A percentile compares a stretch with the other conserved stretches of the same genome.
phyloP scores from a whole-genome alignment of 345 rosid species.

The Trapa incisa region DNA sequence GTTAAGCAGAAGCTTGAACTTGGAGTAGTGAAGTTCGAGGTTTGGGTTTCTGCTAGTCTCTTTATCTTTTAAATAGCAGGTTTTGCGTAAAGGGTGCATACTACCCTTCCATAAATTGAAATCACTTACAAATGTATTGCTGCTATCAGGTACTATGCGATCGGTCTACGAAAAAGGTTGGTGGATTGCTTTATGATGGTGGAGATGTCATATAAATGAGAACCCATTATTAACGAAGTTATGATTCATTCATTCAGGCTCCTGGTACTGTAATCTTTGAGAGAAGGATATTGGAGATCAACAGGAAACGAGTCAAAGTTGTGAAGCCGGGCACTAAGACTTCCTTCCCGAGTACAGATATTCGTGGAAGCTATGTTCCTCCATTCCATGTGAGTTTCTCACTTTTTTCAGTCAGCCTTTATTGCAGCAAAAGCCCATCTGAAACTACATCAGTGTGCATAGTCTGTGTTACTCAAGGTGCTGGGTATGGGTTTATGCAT shows the following conservation, averaged over 20 bases:
- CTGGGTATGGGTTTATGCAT: too few species aligned
- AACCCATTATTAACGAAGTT: not conserved
- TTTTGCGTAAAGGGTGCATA: not conserved
- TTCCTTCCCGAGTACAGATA: slow-evolving; percentile 71
- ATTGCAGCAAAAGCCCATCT: too few species aligned
- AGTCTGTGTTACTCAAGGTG: not conserved
- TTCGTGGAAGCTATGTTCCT: slow-evolving; percentile 87
- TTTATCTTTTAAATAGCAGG: not conserved
- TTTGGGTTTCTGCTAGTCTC: slow-evolving; percentile 9
- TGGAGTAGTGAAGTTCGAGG: slow-evolving; percentile 94
- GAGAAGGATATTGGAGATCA: slow-evolving; percentile 80
- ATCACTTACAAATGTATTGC: not conserved
- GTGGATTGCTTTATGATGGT: slow-evolving; percentile 5
- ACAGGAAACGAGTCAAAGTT: slow-evolving; percentile 79
- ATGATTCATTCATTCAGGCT: slow-evolving; percentile 31
- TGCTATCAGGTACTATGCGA: slow-evolving; percentile 57
- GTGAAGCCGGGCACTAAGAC: slow-evolving; percentile 95
- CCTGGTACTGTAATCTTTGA: slow-evolving; percentile 69
- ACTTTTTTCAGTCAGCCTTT: not conserved
- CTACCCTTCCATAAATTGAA: not conserved
- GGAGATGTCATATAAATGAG: not conserved
- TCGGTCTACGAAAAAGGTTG: slow-evolving; percentile 67
- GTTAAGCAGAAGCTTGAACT: slow-evolving; percentile 83
- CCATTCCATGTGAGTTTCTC: slow-evolving; percentile 74
- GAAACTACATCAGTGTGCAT: not conserved